Conservation (phyloP, 2,329 filamentous ascomycete species). For the Trichoderma lentiforme region DNA sequence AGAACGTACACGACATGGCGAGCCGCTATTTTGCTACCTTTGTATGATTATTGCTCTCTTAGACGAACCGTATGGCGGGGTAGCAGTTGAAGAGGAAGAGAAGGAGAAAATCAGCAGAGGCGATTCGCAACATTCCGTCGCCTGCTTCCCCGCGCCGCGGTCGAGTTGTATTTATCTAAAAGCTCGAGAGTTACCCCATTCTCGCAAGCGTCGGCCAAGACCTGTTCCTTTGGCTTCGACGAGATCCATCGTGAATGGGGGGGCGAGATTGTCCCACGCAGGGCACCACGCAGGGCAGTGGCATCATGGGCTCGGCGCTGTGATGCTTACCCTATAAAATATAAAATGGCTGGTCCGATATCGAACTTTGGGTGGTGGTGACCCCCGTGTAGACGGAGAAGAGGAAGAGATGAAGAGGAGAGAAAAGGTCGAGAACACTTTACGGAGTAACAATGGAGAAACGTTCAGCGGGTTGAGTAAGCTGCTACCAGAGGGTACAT, state of each 20-base stretch:
- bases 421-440: not conserved
- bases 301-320: not conserved
- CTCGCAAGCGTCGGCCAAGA: not conserved
- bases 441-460: not conserved
- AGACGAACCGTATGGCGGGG: not conserved
- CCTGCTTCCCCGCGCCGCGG: not conserved
- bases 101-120: not conserved
- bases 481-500: no score
- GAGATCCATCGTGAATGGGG: conserved; percentile 10
- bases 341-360: not conserved
- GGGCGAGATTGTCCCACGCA: not conserved
- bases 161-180: not conserved
- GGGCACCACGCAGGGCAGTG: not conserved
- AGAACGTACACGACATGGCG: conserved; percentile 9
- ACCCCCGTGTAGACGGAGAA: conserved; percentile 6
- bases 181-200: conserved; percentile 11
- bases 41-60: not conserved
- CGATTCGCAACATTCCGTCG: not conserved
- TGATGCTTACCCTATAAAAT: not conserved
- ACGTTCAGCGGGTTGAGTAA: not conserved
- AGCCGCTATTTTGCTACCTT: not conserved
- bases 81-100: not conserved
- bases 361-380: not conserved
- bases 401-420: not conserved
- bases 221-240: not conserved